phyloP scores from a whole-genome alignment of 2,329 filamentous ascomycete species.

The Lasiodiplodia citricola region DNA sequence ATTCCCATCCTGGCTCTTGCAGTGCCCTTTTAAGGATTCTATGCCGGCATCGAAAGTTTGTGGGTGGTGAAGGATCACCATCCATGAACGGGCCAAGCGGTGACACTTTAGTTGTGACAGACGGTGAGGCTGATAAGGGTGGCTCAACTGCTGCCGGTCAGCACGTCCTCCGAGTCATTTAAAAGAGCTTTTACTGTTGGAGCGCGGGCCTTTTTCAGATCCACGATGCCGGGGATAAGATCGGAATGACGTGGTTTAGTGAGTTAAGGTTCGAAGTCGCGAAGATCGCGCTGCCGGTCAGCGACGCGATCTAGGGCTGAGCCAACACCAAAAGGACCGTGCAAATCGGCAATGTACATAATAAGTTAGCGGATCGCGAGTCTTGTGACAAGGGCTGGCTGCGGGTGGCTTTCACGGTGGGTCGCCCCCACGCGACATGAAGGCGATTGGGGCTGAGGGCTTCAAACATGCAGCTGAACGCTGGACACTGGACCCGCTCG shows the following conservation, averaged over 20 bases:
- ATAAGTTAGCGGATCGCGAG: not conserved
- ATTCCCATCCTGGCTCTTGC: not conserved
- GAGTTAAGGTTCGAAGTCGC: not conserved
- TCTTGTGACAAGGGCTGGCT: not conserved
- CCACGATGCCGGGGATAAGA: not conserved
- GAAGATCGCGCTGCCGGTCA: not conserved
- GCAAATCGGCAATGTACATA: not conserved
- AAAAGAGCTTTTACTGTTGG: not conserved
- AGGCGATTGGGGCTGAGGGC: not conserved
- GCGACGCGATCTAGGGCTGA: not conserved
- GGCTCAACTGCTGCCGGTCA: not conserved
- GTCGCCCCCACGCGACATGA: not conserved
- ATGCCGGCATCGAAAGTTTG: not conserved
- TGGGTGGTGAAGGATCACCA: not conserved
- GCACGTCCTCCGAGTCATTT: not conserved
- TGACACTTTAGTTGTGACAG: not conserved
- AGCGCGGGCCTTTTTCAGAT: not conserved
- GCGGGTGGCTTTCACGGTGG: not conserved
- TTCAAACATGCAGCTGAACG: not conserved
- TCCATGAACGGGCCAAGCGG: not conserved
- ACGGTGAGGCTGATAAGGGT: not conserved
- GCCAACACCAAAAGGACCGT: not conserved
- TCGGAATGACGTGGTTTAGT: not conserved
- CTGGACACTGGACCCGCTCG: not conserved
- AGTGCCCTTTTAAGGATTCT: not conserved